Base-by-base conservation (phyloP, 371 early-diverging fungal species). In the Apophysomyces variabilis region DNA sequence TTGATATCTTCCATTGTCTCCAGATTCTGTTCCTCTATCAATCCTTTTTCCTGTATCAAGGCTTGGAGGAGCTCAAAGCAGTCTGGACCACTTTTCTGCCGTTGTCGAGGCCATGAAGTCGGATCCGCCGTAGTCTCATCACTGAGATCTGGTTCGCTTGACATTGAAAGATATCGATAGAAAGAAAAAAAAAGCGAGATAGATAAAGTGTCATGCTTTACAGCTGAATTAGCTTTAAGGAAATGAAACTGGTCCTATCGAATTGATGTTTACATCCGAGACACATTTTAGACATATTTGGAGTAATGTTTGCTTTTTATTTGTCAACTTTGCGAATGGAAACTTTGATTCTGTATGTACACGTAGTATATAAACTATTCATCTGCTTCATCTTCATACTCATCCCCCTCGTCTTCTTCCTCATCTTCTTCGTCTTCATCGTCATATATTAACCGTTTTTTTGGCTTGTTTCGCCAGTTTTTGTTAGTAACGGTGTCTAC, bases 341-440 rank as follows among this genome's bases (percentile, higher is more conserved):
- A 45, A 45, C 46, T 45, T 45, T 13, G 46, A n/a, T 6, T 18
- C n/a, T 50, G 54, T 50, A 50, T 21, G 21, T 21, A 21, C 21
- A 18, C 21, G 54, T 50, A 18, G 54, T 50, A 50, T 50, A 50
- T 50, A 50, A 50, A 50, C 54, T 50, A 50, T 7, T 50, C 54
- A 21, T 16, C 54, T 50, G 16, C 54, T 3, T 50, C 54, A 21
- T 50, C 54, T 50, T 50, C 54, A 21, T 50, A 50, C n/a, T 50
- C 54, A 50, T 50, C 54, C 21, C 50, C 66, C 50, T 65, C 66
- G 46, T 77, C 73, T 7, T 75, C 76, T 0, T 71, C 71, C 0
- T 74, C 76, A 1, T 77, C 80, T 0, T 80, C 80, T 0, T 80
- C 75, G 0, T 77, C 77, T 0, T 75, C 76, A 1, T 71, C 72